Evolutionary conservation across 192 early-diverging fungal species (phyloP).

Genomic region (Phlyctochytrium arcticum): DNA sequence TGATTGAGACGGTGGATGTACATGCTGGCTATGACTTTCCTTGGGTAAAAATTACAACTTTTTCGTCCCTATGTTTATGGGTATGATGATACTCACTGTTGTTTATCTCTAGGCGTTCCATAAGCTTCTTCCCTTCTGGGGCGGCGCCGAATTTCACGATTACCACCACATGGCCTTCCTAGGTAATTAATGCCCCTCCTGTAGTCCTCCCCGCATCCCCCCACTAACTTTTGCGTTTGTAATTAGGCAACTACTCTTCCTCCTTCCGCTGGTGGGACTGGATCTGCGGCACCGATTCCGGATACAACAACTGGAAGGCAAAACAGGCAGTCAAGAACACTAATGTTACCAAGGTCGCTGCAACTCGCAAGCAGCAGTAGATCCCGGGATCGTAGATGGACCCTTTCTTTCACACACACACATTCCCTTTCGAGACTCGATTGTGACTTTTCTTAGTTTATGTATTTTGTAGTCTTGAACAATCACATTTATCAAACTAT

Average conservation of each 20-base stretch:
- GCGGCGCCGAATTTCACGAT: constrained; percentile 72
- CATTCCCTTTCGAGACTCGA: too few relatives aligned
- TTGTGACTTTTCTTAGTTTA: too few relatives aligned
- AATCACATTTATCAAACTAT: too few relatives aligned
- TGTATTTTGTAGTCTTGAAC: too few relatives aligned
- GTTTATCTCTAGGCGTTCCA: constrained; percentile 7
- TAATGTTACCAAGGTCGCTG: neutral
- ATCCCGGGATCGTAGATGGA: neutral
- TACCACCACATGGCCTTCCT: constrained; percentile 75
- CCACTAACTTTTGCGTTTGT: neutral
- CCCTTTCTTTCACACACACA: too few relatives aligned
- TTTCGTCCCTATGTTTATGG: neutral
- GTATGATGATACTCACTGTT: neutral
- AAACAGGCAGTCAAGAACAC: constrained; percentile 10
- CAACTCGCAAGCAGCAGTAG: neutral
- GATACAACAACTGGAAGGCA: constrained; percentile 20
- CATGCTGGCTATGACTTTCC: constrained; percentile 98
- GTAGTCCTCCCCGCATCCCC: neutral
- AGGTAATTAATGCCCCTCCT: constrained; percentile 21
- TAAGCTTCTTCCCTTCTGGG: constrained; percentile 21
- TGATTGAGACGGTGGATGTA: constrained; percentile 88
- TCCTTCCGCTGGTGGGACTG: constrained; percentile 27
- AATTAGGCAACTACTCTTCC: constrained; percentile 22
- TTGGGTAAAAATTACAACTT: constrained; percentile 77
- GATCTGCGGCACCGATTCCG: constrained; percentile 17